phyloP scores from a whole-genome alignment of 2,329 filamentous ascomycete species.

The Ceratocystis cubensis region DNA sequence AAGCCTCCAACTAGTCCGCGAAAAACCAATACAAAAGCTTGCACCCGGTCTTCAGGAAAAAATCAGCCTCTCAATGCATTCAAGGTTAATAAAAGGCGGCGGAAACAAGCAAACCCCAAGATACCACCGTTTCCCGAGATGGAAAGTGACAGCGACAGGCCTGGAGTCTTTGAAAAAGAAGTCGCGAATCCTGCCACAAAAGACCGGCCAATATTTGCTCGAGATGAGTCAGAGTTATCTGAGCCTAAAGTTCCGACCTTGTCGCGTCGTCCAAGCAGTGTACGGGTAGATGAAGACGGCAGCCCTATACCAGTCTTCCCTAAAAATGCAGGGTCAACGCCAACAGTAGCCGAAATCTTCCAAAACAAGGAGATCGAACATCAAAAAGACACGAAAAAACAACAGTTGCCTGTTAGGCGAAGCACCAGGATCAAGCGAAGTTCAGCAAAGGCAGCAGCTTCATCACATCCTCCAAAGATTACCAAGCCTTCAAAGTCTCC shows the following conservation, averaged over 20 bases:
- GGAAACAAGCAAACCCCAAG: slow-evolving; percentile 1
- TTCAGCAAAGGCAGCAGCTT: neutral
- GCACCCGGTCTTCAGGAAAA: neutral
- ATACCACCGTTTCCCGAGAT: slow-evolving; percentile 15
- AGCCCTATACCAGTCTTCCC: slow-evolving; percentile 15
- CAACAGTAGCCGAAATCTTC: neutral
- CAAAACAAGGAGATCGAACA: neutral
- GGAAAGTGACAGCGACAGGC: neutral
- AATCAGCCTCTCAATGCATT: neutral
- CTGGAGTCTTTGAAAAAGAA: neutral
- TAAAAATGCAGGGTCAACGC: neutral
- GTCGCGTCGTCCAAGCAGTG: slow-evolving; percentile 13
- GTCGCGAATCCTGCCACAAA: neutral
- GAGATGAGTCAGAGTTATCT: slow-evolving; percentile 7
- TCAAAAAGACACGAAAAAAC: neutral
- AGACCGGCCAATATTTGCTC: neutral
- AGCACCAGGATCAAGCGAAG: neutral
- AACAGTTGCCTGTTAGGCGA: neutral
- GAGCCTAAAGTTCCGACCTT: neutral
- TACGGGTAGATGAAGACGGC: slow-evolving; percentile 16
- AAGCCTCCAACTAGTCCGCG: neutral
- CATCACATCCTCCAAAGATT: neutral
- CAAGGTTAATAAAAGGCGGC: neutral
- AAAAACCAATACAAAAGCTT: neutral
- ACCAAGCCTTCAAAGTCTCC: neutral